Conservation (phyloP, 805 yeast species). For the Ogataea nitratoaversa region DNA sequence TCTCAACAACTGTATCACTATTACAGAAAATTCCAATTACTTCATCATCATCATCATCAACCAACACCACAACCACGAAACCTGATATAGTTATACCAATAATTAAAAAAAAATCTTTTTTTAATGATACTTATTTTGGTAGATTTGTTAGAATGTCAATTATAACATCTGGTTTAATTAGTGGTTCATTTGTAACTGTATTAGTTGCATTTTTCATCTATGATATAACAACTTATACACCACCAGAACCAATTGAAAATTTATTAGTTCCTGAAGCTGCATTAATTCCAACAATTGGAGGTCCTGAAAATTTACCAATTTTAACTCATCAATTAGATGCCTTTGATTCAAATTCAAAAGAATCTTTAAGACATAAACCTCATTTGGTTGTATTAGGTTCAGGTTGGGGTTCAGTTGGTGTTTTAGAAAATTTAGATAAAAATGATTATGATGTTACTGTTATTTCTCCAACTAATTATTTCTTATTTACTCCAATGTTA, state of each 20-base stretch:
- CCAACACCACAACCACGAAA: too few relatives aligned
- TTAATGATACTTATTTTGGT: constrained; percentile 28
- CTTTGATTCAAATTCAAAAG: constrained; percentile 47
- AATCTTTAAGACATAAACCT: constrained; percentile 44
- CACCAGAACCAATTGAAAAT: constrained; percentile 36
- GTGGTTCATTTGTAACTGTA: constrained; percentile 37
- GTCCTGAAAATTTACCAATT: constrained; percentile 69
- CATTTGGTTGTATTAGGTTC: constrained; percentile 59
- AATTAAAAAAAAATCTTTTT: constrained; percentile 6
- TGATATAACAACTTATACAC: constrained; percentile 61
- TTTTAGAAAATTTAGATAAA: constrained; percentile 47
- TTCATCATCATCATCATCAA: not conserved
- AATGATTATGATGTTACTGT: constrained; percentile 62
- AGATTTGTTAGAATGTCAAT: constrained; percentile 32
- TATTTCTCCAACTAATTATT: constrained; percentile 65
- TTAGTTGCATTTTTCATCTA: constrained; percentile 54
- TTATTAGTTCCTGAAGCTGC: constrained; percentile 51
- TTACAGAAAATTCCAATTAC: too few relatives aligned
- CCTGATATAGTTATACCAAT: too few relatives aligned
- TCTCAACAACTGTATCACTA: too few relatives aligned
- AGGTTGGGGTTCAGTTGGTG: constrained; percentile 69
- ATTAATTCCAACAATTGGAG: constrained; percentile 53
- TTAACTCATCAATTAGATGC: constrained; percentile 53
- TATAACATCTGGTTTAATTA: constrained; percentile 38
- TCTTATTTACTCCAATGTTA: constrained; percentile 63